Evolutionary conservation across 2,329 filamentous ascomycete genomes (phyloP), one percentile per base, ranked within the genome.

Genomic region (Tolypocladium amazonense): DNA sequence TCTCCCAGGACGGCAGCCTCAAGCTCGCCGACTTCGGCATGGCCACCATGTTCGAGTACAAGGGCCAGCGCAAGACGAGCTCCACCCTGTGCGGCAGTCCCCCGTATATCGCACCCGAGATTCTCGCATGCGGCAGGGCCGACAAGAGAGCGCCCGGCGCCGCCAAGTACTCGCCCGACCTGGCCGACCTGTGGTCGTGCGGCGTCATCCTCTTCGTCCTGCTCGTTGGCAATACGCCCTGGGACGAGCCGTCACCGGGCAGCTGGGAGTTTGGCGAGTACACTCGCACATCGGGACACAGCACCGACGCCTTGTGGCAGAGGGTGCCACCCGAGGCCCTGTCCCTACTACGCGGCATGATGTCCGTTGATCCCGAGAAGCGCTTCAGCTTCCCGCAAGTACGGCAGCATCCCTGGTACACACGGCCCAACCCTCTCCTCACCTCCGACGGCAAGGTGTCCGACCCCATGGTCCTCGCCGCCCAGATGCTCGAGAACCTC

Each of bases 1-100:
- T 99, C 60, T 92, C 90, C 1, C 86, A 84, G 0, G 85, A 88
- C 64, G 94, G 94, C 8, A 88, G 92, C 70, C 77, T 99, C 64
- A 99, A 99, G 75, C 84, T 99, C 59, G 94, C 94, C 15, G 94
- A 99, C 72, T 99, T 99, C 77, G 94, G 94, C 45, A 87, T 99
- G 73, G 92, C 95, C 8, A 94, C 92, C 30, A 83, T 97, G 73
- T 99, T 96, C 69, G 86, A 92, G 73, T 92, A 95, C 75, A 90
- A 92, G 67, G 92, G 92, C 12, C 83, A 87, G 67, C 83, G 85
- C 64, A 95, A 97, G 73, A 77, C 87, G 62, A 96, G 90, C 70
- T 86, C 87, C 18, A 96, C 93, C 2, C 88, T 97, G 65, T 99
- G 94, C 70, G 94, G 94, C 8, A 96, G 92, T 67, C 94, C 94